Evolutionary conservation across 441 rosid genomes (phyloP), one percentile per base, ranked within the genome.

Genomic region (Biscutella laevigata): DNA sequence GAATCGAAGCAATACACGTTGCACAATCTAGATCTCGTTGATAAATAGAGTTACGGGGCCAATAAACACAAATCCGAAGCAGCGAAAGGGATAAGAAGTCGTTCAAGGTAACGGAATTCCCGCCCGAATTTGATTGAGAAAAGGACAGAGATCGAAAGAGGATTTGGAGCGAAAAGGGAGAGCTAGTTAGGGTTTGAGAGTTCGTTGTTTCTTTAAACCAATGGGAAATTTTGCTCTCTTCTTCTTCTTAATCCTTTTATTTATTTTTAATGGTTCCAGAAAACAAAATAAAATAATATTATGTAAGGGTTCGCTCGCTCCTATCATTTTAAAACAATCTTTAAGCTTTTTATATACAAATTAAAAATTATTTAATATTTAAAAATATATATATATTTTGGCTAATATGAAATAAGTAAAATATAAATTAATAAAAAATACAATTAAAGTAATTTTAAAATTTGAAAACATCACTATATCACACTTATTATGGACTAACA

Each of bases 101-200:
- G 32, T 20, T 59, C 4, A 22, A 0, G 53, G 58, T 12, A 20
- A 19, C 20, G 38, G 28, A 59, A 16, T 66, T 66, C 71, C 71
- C 71, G 71, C 71, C 52, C 61, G 33, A 59, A 39, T 52, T 53
- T 48, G 56, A 33, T 35, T 5, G 9, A 36, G 14, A 35, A 65
- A 53, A 16, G 17, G 55, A 38, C 28, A 52, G 70, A 59, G 66
- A 66, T 45, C 51, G 66, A 60, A 12, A 43, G 43, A 65, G 48
- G 42, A 35, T 56, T 21, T 22, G 50, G 33, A 35, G 40, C 42
- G 42, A 47, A 48, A 57, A 59, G n/a, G 26, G 54, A 4, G 17
- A 12, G 4, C 9, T 12, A 25, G 9, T 49, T 67, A 67, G 71
- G 71, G 71, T 66, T 66, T 67, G 28, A 22, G 66, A 48, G 52